A percentile compares a stretch with the other conserved stretches of the same genome.
phyloP scores from a whole-genome alignment of 257 asterid genomes.

The Marsdenia floribunda region DNA sequence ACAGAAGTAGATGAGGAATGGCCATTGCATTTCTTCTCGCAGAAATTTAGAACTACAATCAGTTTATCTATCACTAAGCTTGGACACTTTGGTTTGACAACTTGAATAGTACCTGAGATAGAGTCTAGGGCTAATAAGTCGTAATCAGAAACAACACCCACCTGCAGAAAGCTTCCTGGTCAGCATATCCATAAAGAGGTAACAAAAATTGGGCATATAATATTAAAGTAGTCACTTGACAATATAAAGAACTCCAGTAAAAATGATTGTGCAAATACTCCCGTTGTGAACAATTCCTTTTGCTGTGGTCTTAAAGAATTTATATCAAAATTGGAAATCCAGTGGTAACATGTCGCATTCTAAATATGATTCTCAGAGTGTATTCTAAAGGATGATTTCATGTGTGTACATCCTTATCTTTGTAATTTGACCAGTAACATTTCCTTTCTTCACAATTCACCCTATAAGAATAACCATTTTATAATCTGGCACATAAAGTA shows the following conservation, averaged over 20 bases:
- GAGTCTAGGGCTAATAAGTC: slow-evolving; percentile 84
- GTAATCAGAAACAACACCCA: slow-evolving; percentile 92
- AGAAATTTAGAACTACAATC: no score
- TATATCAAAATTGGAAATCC: neutral
- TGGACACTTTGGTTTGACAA: neutral
- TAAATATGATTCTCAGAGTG: neutral
- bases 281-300: neutral
- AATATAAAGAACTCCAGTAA: neutral
- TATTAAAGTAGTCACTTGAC: neutral
- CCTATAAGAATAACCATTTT: neutral
- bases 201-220: neutral
- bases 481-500: neutral
- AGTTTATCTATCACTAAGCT: no score
- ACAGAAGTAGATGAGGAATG: no score
- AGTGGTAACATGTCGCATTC: neutral
- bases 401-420: neutral
- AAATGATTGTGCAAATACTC: neutral
- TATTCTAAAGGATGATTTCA: neutral
- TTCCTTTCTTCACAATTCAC: neutral
- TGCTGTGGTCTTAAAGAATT: neutral
- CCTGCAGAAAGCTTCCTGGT: slow-evolving; percentile 38
- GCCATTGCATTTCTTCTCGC: no score
- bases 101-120: slow-evolving; percentile 60
- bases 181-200: neutral
- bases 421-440: neutral